Conservation (phyloP, 345 rosid species). For the Ceriops tagal region DNA sequence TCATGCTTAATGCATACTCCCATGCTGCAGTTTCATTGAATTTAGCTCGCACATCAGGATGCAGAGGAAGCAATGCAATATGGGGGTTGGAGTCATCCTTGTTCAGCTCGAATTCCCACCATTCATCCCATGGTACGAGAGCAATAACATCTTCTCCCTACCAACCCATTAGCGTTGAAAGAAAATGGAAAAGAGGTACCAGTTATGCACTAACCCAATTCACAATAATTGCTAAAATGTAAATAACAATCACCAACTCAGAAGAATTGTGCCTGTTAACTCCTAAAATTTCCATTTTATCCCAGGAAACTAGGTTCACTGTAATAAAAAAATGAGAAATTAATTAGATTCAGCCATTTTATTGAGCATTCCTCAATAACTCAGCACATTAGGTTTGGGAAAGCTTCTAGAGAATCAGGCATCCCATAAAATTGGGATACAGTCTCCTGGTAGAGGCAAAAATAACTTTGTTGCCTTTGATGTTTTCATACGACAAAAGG, state of each 20-base stretch:
- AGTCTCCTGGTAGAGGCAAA: not conserved
- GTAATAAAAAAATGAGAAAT: not conserved
- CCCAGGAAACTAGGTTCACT: not conserved
- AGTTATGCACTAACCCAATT: not conserved
- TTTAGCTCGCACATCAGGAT: slow-evolving; percentile 77
- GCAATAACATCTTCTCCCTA: slow-evolving; percentile 92
- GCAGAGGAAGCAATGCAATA: slow-evolving; percentile 87
- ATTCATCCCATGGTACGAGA: slow-evolving; percentile 89
- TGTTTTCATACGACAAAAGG: slow-evolving; percentile 2
- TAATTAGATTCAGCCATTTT: not conserved
- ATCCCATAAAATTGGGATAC: not conserved
- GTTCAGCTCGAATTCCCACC: slow-evolving; percentile 97
- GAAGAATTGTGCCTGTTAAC: not conserved
- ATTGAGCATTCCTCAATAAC: too few species aligned
- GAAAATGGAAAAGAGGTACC: slow-evolving; percentile 10
- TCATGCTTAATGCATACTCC: slow-evolving; percentile 93
- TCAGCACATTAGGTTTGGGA: too few species aligned
- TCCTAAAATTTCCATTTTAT: not conserved
- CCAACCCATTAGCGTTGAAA: not conserved
- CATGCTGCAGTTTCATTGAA: slow-evolving; percentile 94
- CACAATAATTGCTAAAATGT: not conserved
- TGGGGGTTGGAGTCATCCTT: slow-evolving; percentile 92
- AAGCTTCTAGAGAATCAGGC: not conserved
- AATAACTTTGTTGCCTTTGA: not conserved
- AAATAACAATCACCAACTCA: not conserved